Evolutionary conservation across 345 rosid species (phyloP).

Genomic region (Xanthoceras sorbifolium): DNA sequence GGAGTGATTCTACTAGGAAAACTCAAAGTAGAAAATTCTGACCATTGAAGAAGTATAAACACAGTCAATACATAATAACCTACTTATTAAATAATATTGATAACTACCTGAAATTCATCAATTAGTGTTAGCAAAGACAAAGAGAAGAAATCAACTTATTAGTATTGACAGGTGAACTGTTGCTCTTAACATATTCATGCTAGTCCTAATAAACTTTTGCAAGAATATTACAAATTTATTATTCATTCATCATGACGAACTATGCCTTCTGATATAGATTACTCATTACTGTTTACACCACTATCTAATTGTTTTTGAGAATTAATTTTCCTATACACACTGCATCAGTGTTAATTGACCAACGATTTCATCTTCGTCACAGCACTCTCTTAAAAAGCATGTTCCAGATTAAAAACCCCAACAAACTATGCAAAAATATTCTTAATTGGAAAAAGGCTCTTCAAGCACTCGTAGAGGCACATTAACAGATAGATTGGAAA

Average conservation of each 20-base stretch:
- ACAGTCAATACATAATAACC: neutral
- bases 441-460: neutral
- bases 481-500: neutral
- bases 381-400: neutral
- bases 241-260: neutral
- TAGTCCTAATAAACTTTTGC: neutral
- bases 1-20: neutral
- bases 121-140: constrained; percentile 1
- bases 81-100: neutral
- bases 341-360: neutral
- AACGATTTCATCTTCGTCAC: neutral
- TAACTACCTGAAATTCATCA: neutral
- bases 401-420: neutral
- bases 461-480: neutral
- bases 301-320: neutral
- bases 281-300: too few relatives aligned
- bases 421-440: neutral
- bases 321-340: neutral
- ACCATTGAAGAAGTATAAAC: neutral
- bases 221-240: neutral
- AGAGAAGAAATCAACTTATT: neutral
- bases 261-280: neutral
- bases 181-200: neutral
- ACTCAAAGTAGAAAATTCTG: neutral
- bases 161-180: neutral